Conservation (phyloP, 2,329 filamentous ascomycete species). For the Xylaria sp. region DNA sequence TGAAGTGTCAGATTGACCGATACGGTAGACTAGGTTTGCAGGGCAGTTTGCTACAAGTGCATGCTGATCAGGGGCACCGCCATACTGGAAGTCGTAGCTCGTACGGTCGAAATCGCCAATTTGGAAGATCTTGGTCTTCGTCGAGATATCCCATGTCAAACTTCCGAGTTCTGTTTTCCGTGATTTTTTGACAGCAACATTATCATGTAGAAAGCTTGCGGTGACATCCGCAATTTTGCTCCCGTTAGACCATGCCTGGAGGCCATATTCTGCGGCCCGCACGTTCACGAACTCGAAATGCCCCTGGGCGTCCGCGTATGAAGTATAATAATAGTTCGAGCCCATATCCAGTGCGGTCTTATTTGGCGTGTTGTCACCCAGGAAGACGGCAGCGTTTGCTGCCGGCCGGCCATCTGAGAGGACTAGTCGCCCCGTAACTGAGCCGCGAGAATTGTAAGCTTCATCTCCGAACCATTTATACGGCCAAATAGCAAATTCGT, state of each 20-base stretch:
- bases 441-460: conserved; percentile 61
- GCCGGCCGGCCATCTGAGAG: conserved; percentile 62
- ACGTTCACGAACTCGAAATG: conserved; percentile 58
- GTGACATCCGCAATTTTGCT: conserved; percentile 57
- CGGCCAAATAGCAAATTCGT: conserved; percentile 59
- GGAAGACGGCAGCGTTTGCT: conserved; percentile 60
- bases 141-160: conserved; percentile 55
- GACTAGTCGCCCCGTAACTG: conserved; percentile 56
- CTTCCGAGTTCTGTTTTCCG: conserved; percentile 53
- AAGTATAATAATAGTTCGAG: conserved; percentile 61
- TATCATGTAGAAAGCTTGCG: conserved; percentile 56
- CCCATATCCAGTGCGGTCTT: conserved; percentile 61
- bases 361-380: conserved; percentile 59
- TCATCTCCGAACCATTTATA: conserved; percentile 61
- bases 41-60: conserved; percentile 58
- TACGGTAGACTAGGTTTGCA: conserved; percentile 57
- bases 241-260: conserved; percentile 63
- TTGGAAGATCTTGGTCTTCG: conserved; percentile 58
- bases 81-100: conserved; percentile 56
- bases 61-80: conserved; percentile 58
- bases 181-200: conserved; percentile 52
- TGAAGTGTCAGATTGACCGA: conserved; percentile 51
- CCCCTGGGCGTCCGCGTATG: conserved; percentile 57
- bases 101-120: conserved; percentile 61
- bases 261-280: conserved; percentile 57